Base-by-base conservation (phyloP, 371 early-diverging fungal species). In the Smittium culicis region DNA sequence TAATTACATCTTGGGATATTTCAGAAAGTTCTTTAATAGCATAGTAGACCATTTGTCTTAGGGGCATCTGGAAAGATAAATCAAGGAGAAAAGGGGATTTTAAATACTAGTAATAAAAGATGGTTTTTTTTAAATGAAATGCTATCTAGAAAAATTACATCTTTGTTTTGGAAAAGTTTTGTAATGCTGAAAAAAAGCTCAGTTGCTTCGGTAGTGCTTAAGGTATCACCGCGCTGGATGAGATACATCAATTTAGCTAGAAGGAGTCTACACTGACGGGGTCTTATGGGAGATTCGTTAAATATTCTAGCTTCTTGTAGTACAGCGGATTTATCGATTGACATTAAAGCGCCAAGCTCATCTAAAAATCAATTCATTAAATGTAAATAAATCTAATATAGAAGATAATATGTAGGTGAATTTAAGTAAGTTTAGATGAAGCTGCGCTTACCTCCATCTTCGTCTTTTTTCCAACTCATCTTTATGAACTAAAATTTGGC, bases 121-220 rank as follows among this genome's bases (percentile, higher is more conserved):
- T 11, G 11, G 45, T 45, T 11, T 45, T 11, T 45, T 45, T 5
- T 11, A 11, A 45, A 45, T 11, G 20, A 45, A 20, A 45, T 45
- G 20, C 20, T 45, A 45, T 11, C 5, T n/a, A 29, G n/a, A 65
- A 29, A 34, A 78, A 87, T 74, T 84, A 92, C 93, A 80, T 97
- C 97, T 77, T 88, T 91, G 69, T 85, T 86, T 81, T 96, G 96
- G 80, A 98, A 98, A 64, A 96, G 86, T 82, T 94, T 94, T 16
- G 94, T 96, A 70, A 94, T 90, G 72, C 90, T 89, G 76, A 98
- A 98, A 79, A 98, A 98, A 25, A 94, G 83, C 71, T 95, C 91
- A 0, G 99, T 98, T 2, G 99, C 97, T 79, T 97, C 98, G 35
- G 83, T 85, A 20, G 90, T 87, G 56, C 85, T 83, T 74, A 96